Evolutionary conservation across 176 grass and related monocot genomes (phyloP).

Genomic region (Saccharum spontaneum): DNA sequence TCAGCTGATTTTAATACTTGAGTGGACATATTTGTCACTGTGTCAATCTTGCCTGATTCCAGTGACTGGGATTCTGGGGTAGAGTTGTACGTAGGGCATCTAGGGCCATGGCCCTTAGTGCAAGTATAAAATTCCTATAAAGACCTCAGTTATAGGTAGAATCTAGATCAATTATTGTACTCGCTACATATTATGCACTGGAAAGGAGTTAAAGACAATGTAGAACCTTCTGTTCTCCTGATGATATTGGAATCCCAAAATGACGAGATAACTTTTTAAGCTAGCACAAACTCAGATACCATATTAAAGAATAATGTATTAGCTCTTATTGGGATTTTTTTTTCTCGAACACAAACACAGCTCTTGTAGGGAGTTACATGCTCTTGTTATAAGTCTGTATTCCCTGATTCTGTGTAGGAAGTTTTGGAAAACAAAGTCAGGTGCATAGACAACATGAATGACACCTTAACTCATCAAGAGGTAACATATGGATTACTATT

Average conservation of each 20-base stretch:
- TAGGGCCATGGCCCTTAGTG: neutral
- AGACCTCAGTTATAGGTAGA: neutral
- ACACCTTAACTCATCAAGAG: conserved; percentile 53
- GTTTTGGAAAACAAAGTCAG: conserved; percentile 59
- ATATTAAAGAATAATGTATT: conserved; percentile 16
- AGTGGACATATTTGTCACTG: neutral
- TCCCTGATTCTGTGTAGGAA: conserved; percentile 48
- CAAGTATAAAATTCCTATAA: neutral
- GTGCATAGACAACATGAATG: conserved; percentile 55
- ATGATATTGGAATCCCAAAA: conserved; percentile 2
- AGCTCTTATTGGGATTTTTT: neutral
- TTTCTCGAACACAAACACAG: neutral
- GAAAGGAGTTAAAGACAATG: conserved; percentile 2
- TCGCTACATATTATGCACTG: neutral
- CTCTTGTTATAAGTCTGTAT: conserved; percentile 19
- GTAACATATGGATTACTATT: conserved; percentile 39
- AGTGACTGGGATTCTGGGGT: neutral
- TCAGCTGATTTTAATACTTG: conserved; percentile 34
- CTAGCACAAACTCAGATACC: neutral
- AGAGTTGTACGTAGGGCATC: neutral
- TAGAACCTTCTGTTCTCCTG: conserved; percentile 24
- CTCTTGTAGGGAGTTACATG: neutral
- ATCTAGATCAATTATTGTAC: neutral
- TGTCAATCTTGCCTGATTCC: conserved; percentile 5
- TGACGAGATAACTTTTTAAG: neutral